Percentiles rank a stretch among this genome's conserved stretches.
phyloP scores from a whole-genome alignment of 2,329 filamentous ascomycete genomes.

The Cephalotrichum gorgonifer region DNA sequence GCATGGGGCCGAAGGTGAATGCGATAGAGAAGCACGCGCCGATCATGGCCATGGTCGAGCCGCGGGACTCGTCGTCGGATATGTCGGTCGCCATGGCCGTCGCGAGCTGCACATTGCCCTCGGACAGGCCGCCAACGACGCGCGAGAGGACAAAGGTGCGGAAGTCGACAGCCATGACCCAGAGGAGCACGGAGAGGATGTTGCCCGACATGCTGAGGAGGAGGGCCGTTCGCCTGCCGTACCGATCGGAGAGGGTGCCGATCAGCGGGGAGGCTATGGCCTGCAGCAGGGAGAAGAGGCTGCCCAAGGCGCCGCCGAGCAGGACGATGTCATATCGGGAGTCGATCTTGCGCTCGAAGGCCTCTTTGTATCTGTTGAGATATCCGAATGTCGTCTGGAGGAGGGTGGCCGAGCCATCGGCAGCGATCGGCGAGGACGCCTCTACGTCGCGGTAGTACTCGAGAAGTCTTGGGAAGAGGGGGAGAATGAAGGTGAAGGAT shows the following conservation, averaged over 20 bases:
- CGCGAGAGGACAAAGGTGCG: conserved; percentile 91
- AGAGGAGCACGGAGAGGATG: conserved; percentile 83
- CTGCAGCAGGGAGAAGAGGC: conserved; percentile 82
- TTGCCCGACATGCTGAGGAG: conserved; percentile 90
- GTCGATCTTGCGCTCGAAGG: conserved; percentile 86
- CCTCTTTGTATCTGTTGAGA: conserved; percentile 88
- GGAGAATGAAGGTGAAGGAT: conserved; percentile 96
- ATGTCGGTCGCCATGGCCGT: conserved; percentile 96
- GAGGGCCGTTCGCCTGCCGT: conserved; percentile 79
- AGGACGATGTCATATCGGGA: conserved; percentile 95
- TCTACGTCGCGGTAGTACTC: conserved; percentile 92
- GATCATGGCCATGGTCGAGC: conserved; percentile 90
- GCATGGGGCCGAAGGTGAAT: conserved; percentile 89
- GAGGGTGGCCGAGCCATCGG: conserved; percentile 47
- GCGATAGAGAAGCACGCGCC: conserved; percentile 95
- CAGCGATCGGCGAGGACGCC: conserved; percentile 33
- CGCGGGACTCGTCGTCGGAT: conserved; percentile 72
- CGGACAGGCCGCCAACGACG: conserved; percentile 83
- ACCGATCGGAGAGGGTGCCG: conserved; percentile 74
- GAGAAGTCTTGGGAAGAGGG: conserved; percentile 88
- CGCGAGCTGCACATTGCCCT: conserved; percentile 93
- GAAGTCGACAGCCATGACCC: conserved; percentile 90
- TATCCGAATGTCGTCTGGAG: conserved; percentile 71
- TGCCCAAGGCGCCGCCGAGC: conserved; percentile 85
- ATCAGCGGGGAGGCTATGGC: conserved; percentile 89